Conservation (phyloP, 306 rosid species). For the Gleditsia sinensis region DNA sequence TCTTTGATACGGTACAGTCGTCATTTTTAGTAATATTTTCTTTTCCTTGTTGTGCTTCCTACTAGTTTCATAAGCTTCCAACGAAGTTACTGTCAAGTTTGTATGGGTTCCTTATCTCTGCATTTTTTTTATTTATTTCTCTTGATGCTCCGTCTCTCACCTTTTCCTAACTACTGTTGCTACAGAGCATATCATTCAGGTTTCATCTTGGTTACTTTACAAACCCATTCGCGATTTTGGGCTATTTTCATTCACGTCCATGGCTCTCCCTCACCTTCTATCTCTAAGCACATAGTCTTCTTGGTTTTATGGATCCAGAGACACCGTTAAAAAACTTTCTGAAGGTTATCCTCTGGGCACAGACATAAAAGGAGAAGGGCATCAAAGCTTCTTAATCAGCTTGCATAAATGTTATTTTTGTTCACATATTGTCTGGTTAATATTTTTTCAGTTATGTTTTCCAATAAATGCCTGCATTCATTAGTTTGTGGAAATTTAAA, state of each 20-base stretch:
- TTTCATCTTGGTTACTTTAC: neutral
- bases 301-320: neutral
- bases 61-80: no score
- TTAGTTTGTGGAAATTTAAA: neutral
- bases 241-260: neutral
- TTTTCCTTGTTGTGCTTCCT: neutral
- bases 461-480: constrained; percentile 14
- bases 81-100: no score
- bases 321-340: no score
- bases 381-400: neutral
- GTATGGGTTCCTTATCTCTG: no score
- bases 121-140: no score
- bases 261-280: no score
- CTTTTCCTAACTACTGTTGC: neutral
- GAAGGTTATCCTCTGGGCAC: no score
- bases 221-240: neutral
- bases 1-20: neutral
- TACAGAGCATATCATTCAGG: neutral
- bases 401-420: no score
- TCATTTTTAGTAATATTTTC: neutral
- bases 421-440: no score
- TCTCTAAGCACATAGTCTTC: no score
- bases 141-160: no score
- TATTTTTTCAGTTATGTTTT: neutral
- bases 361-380: no score